Percentiles rank a stretch among this genome's conserved stretches.
Evolutionary conservation across 129 eudicot species (phyloP).

Genomic region (Mikania micrantha): DNA sequence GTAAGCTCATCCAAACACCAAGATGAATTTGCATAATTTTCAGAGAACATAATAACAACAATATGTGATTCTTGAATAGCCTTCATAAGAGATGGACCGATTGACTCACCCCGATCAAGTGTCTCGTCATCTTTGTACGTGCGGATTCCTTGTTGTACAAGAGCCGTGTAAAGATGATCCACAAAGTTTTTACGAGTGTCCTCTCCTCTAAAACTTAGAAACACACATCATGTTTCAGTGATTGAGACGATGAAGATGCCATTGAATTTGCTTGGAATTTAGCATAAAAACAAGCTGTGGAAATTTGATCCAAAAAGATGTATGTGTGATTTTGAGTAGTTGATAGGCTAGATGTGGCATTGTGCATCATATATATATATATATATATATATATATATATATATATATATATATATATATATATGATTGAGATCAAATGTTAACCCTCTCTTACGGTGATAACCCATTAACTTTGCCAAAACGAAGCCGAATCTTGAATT

Average conservation of each 20-base stretch:
- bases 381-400: no score
- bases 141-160: not conserved
- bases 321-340: no score
- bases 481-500: no score
- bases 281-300: no score
- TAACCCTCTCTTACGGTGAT: no score
- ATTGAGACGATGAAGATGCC: not conserved
- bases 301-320: no score
- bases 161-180: not conserved
- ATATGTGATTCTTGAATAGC: not conserved
- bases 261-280: no score
- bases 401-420: no score
- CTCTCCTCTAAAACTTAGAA: not conserved
- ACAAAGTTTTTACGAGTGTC: not conserved
- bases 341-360: no score
- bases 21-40: not conserved
- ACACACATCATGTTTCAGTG: not conserved
- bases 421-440: no score
- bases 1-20: not conserved
- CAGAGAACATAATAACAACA: not conserved
- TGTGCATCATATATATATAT: no score
- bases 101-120: not conserved
- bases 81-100: not conserved
- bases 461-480: no score
- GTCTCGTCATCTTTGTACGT: not conserved